Conservation (phyloP, 768 basidiomycete genomes). For the Cantharellus anzutake region DNA sequence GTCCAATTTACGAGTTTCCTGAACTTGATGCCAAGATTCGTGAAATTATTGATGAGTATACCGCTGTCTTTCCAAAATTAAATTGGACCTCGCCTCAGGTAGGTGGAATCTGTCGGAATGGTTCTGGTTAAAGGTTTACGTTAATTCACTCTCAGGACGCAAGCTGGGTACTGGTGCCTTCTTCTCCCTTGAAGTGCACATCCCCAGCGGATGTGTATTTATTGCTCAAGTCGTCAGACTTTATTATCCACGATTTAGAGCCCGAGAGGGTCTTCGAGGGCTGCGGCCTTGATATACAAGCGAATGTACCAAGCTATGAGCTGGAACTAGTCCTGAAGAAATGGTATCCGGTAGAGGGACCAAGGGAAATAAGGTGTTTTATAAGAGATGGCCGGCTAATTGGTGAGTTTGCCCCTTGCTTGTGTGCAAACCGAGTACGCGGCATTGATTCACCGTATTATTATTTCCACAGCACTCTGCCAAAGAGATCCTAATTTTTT, state of each 20-base stretch:
- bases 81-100: slow-evolving; percentile 93
- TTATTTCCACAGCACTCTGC: slow-evolving; percentile 38
- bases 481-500: slow-evolving; percentile 85
- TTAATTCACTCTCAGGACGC: slow-evolving; percentile 42
- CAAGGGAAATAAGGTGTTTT: slow-evolving; percentile 82
- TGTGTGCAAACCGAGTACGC: background rate
- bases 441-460: background rate
- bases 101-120: slow-evolving; percentile 8
- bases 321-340: slow-evolving; percentile 74
- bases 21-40: slow-evolving; percentile 61
- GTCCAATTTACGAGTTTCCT: slow-evolving; percentile 45
- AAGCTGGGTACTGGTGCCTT: slow-evolving; percentile 72
- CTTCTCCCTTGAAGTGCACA: slow-evolving; percentile 71
- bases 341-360: slow-evolving; percentile 72
- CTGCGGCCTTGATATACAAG: slow-evolving; percentile 21
- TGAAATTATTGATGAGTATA: slow-evolving; percentile 42
- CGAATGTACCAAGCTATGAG: slow-evolving; percentile 24
- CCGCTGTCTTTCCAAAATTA: slow-evolving; percentile 84
- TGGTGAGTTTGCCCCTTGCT: slow-evolving; percentile 27
- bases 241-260: slow-evolving; percentile 61
- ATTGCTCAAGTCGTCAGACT: slow-evolving; percentile 83
- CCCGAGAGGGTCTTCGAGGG: slow-evolving; percentile 44
- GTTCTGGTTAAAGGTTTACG: background rate
- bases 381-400: slow-evolving; percentile 51
- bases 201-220: slow-evolving; percentile 82